phyloP scores from a whole-genome alignment of 129 eudicot species.

The Cynara cardunculus region DNA sequence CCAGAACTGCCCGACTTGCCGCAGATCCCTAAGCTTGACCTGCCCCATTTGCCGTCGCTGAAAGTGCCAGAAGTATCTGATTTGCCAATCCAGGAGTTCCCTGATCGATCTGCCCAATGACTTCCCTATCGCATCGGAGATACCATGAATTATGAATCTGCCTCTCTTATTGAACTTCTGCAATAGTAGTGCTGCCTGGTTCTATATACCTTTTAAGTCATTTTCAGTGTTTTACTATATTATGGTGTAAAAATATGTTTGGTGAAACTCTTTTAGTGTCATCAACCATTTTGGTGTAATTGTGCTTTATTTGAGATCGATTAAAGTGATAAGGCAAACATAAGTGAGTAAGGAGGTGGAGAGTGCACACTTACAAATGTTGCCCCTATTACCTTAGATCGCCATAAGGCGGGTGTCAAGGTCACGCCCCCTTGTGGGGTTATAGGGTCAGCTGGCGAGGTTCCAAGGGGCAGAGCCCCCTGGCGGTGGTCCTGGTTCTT shows the following conservation, averaged over 20 bases:
- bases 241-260: neutral
- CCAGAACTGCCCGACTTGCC: constrained; percentile 14
- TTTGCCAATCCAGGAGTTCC: constrained; percentile 24
- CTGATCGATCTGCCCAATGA: constrained; percentile 23
- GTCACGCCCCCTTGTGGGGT: too few species aligned
- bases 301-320: too few species aligned
- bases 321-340: too few species aligned
- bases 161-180: neutral
- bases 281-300: too few species aligned
- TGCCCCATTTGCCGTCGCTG: constrained; percentile 23
- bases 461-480: too few species aligned
- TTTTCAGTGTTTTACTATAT: neutral
- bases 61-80: constrained; percentile 12
- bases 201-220: neutral
- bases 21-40: constrained; percentile 8
- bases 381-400: too few species aligned
- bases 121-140: constrained; percentile 30
- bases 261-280: constrained; percentile 10
- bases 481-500: too few species aligned
- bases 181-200: neutral
- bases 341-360: too few species aligned
- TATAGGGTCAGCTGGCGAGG: too few species aligned
- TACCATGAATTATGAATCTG: constrained; percentile 16
- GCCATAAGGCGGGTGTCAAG: too few species aligned
- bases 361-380: too few species aligned